phyloP scores from a whole-genome alignment of 768 basidiomycete genomes.

The Suillus clintonianus region DNA sequence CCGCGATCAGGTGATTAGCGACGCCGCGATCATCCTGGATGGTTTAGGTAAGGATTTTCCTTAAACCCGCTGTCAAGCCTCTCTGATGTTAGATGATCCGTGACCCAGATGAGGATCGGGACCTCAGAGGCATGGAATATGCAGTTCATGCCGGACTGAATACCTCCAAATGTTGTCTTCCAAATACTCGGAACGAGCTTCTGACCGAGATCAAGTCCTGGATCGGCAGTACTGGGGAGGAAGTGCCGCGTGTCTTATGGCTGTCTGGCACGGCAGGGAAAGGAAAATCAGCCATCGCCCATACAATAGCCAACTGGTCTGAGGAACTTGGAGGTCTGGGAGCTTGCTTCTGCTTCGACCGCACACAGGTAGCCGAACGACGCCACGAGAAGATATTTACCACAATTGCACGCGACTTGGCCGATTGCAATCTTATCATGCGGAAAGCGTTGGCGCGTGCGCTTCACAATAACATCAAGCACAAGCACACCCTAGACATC shows the following conservation, averaged over 20 bases:
- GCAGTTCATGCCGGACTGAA: background rate
- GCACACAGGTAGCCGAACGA: background rate
- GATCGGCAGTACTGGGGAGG: conserved; percentile 2
- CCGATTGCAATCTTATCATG: background rate
- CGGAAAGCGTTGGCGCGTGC: background rate
- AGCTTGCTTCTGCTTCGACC: conserved; percentile 16
- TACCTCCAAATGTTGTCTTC: conserved; percentile 9
- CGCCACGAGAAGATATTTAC: conserved; percentile 2
- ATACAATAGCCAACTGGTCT: conserved; percentile 15
- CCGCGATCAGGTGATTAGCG: background rate
- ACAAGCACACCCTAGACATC: background rate
- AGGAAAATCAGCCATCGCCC: conserved; percentile 21
- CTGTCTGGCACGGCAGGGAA: conserved; percentile 14
- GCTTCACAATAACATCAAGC: background rate
- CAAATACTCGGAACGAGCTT: conserved; percentile 12
- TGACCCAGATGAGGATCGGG: background rate
- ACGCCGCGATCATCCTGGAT: too few relatives aligned
- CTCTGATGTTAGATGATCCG: background rate
- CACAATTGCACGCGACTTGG: background rate
- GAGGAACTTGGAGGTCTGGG: conserved; percentile 12
- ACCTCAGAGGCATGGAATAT: background rate
- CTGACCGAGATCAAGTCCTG: conserved; percentile 18
- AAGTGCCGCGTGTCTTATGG: conserved; percentile 9
- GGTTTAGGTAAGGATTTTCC: too few relatives aligned
- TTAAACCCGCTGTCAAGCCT: too few relatives aligned